Base-by-base conservation (phyloP, 2,329 filamentous ascomycete species). In the Elsinoe arachidis region DNA sequence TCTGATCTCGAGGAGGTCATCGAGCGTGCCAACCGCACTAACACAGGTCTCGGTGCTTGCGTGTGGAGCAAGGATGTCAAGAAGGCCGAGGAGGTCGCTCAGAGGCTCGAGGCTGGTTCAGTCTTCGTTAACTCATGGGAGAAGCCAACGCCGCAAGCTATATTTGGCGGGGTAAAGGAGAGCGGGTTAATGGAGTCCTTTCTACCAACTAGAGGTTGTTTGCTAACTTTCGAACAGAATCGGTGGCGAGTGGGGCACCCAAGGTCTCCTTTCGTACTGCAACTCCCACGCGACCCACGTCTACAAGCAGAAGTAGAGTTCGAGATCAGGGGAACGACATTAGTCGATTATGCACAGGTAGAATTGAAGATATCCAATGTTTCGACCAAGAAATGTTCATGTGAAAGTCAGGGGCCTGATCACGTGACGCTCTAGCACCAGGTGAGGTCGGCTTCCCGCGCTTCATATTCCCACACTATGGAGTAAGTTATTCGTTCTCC, bases 81-180 rank as follows among this genome's bases (percentile, higher is more conserved):
- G 56, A 72, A 73, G 52, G 80, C 78, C 1, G 68, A 74, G 62
- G 66, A 70, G 41, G 74, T 81, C 58, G 78, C 75, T 3, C 67
- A 69, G 39, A 67, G 71, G 23, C 66, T 83, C 14, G 71, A 79
- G 64, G 76, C 79, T n/a, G 80, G 80, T 1, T 80, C 70, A 30
- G 77, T 82, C 15, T 83, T 77, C 67, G 72, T 82, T 57, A 83
- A 83, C 68, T 75, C 71, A 17, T 77, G 69, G 59, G 73, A 76
- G 66, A 74, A 75, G 66, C 70, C 72, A 0, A 75, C 72, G 3
- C 73, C 76, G 0, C 69, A 73, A 62, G 76, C 75, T 3, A 68
- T 72, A 63, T 91, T 91, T 63, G 85, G 86, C 56, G 89, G 90
- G 0, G 89, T 81, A 77, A 92, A 91, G 74, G 81, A 90, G 73